Evolutionary conservation across 2,329 filamentous ascomycete species (phyloP).

Genomic region (Ophiosphaerella korrae): DNA sequence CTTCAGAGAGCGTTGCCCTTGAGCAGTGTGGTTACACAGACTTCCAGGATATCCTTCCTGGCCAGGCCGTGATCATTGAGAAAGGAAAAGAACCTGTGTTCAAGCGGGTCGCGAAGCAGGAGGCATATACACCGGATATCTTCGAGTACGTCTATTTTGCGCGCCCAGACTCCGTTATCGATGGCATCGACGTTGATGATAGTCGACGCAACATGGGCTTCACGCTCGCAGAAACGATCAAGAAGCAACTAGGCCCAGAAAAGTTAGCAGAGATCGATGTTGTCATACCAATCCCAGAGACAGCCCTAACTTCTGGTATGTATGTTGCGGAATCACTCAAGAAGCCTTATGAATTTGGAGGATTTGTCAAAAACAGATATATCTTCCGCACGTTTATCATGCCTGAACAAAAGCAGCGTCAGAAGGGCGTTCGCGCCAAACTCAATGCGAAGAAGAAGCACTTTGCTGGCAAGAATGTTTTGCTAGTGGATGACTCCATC

Average conservation of each 20-base stretch:
- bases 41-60: conserved; percentile 78
- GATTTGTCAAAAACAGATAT: conserved; percentile 88
- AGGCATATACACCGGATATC: conserved; percentile 79
- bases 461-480: conserved; percentile 78
- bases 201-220: conserved; percentile 86
- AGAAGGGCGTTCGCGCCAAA: conserved; percentile 89
- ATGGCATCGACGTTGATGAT: conserved; percentile 84
- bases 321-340: conserved; percentile 74
- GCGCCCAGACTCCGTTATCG: conserved; percentile 79
- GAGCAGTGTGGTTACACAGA: conserved; percentile 79
- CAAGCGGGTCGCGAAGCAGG: conserved; percentile 71
- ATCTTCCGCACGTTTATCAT: conserved; percentile 88
- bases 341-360: conserved; percentile 79
- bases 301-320: conserved; percentile 79
- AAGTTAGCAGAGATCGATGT: conserved; percentile 78
- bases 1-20: conserved; percentile 85
- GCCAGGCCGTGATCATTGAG: conserved; percentile 82
- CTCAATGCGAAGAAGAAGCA: conserved; percentile 85
- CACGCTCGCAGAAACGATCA: conserved; percentile 76
- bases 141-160: conserved; percentile 91
- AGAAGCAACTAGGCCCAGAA: conserved; percentile 68
- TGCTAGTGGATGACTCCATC: conserved; percentile 88
- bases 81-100: conserved; percentile 78
- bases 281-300: conserved; percentile 84
- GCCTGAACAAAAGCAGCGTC: conserved; percentile 78